Percentiles rank a stretch among this genome's conserved stretches.
Evolutionary conservation across 176 grass and related monocot genomes (phyloP).

Genomic region (Oryza glumipatula): DNA sequence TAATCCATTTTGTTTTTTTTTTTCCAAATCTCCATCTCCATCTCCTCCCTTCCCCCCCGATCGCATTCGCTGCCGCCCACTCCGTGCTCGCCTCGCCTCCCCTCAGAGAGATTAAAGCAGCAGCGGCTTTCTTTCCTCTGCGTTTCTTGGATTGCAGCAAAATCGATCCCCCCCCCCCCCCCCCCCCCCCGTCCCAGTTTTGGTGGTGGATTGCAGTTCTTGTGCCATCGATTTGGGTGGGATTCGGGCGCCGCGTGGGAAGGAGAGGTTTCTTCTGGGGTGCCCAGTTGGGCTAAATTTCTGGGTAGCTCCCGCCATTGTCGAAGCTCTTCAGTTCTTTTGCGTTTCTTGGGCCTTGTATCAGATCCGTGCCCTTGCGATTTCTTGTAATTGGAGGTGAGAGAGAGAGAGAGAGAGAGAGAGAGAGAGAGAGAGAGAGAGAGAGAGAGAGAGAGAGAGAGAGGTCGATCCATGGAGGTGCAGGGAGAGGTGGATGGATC

Average conservation of each 20-base stretch:
- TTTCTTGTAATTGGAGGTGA: conserved; percentile 4
- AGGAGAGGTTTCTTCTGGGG: not conserved
- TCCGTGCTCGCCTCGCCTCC: not conserved
- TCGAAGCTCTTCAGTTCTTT: not conserved
- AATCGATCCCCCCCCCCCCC: not conserved
- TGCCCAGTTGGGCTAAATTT: conserved; percentile 10
- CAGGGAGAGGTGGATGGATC: conserved; percentile 59
- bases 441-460: not conserved
- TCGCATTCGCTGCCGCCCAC: conserved; percentile 39
- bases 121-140: conserved; percentile 18
- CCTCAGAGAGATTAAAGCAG: conserved; percentile 24
- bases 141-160: conserved; percentile 2
- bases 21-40: conserved; percentile 19
- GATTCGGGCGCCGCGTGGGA: not conserved
- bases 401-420: not conserved
- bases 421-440: not conserved
- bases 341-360: conserved; percentile 23
- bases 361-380: conserved; percentile 30
- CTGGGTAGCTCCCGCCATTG: not conserved
- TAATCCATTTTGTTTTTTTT: not conserved
- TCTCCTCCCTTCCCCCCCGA: not conserved
- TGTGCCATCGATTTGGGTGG: not conserved
- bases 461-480: conserved; percentile 42
- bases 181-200: too few species aligned
- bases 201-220: conserved; percentile 17